Evolutionary conservation across 495 filamentous ascomycete genomes (phyloP).

Genomic region (Talaromyces stipitatus): DNA sequence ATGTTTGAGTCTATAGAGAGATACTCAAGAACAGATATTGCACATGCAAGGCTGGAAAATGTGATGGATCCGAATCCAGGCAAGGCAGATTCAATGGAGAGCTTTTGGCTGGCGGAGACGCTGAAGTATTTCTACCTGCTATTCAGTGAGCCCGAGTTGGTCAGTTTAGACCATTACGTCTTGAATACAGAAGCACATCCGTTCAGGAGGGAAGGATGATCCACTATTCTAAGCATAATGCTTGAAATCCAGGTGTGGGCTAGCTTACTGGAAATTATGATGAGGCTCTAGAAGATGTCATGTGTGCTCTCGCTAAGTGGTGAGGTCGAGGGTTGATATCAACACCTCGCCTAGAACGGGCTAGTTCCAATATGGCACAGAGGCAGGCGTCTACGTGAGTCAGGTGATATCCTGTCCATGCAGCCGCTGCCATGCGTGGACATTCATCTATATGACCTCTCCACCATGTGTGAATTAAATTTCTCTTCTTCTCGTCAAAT

Average conservation of each 20-base stretch:
- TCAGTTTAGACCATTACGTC: slow-evolving; percentile 67
- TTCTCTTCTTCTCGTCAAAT: no score
- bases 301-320: no score
- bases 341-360: no score
- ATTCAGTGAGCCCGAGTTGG: slow-evolving; percentile 49
- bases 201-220: slow-evolving; percentile 10
- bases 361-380: no score
- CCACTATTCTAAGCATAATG: slow-evolving; percentile 20
- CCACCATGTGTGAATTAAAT: no score
- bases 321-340: no score
- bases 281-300: no score
- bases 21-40: slow-evolving; percentile 40
- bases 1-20: slow-evolving; percentile 51
- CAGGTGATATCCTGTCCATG: no score
- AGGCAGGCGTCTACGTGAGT: no score
- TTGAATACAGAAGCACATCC: slow-evolving; percentile 51
- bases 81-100: slow-evolving; percentile 36
- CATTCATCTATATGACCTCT: no score
- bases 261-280: no score
- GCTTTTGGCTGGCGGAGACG: slow-evolving; percentile 59
- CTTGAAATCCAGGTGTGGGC: background rate
- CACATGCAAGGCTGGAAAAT: slow-evolving; percentile 40
- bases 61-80: slow-evolving; percentile 8
- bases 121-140: slow-evolving; percentile 66
- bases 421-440: no score